These are phyloP conservation scores for Centaurea solstitialis DNA, from an alignment of 129 eudicot genomes.

Conservation along the genomic window DNA sequence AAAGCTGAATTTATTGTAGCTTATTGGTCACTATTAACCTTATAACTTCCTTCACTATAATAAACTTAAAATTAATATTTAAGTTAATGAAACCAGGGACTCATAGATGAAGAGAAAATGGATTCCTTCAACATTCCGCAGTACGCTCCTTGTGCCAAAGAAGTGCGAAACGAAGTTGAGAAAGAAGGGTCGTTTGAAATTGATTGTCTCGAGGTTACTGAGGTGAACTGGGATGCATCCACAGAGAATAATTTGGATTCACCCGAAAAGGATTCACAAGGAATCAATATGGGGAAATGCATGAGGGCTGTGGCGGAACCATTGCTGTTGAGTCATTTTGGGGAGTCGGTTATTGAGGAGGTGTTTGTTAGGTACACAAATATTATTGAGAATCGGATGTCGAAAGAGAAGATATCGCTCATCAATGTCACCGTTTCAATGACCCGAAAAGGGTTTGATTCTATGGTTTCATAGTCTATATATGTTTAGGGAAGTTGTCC, in stretches of 20 bases:
- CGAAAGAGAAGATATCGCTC: slow-evolving; percentile 32
- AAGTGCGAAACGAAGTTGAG: slow-evolving; percentile 24
- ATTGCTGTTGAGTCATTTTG: slow-evolving; percentile 42
- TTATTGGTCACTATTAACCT: not conserved
- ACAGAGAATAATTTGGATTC: not conserved
- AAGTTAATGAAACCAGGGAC: slow-evolving; percentile 23
- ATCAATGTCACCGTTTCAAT: slow-evolving; percentile 43
- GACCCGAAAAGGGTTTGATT: not conserved
- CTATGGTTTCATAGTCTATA: no score
- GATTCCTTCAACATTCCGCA: slow-evolving; percentile 42
- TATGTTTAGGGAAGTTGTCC: no score
- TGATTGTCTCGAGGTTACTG: slow-evolving; percentile 16
- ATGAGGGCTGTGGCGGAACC: slow-evolving; percentile 54
- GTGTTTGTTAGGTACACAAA: slow-evolving; percentile 27
- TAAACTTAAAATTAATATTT: not conserved
- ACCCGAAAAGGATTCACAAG: not conserved
- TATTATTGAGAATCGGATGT: slow-evolving; percentile 21
- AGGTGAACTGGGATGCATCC: slow-evolving; percentile 34
- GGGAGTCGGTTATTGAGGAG: slow-evolving; percentile 30
- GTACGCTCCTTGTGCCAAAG: slow-evolving; percentile 39
- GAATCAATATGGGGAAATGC: slow-evolving; percentile 30
- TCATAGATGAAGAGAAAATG: slow-evolving; percentile 44
- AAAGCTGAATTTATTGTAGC: not conserved
- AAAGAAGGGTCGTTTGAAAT: slow-evolving; percentile 50
- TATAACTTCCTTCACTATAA: not conserved